Evolutionary conservation across 2,329 filamentous ascomycete genomes (phyloP).

Genomic region (Epichloe gansuensis): DNA sequence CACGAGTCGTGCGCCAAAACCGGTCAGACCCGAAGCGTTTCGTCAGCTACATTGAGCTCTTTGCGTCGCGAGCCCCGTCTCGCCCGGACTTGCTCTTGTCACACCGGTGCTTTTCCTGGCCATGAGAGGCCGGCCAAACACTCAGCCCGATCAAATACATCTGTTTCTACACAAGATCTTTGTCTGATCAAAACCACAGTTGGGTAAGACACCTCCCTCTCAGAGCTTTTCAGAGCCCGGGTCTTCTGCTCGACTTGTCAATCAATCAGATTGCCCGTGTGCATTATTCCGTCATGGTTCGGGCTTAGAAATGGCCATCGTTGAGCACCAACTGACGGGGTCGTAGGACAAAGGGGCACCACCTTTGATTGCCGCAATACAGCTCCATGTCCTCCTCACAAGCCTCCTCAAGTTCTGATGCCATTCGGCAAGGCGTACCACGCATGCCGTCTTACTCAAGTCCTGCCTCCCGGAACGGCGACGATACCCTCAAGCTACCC

Average conservation of each 20-base stretch:
- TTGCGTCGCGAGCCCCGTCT: not conserved
- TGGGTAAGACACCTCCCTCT: not conserved
- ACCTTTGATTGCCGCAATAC: constrained; percentile 12
- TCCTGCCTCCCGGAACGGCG: constrained; percentile 16
- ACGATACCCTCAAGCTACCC: constrained; percentile 20
- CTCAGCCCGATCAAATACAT: not conserved
- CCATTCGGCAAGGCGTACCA: constrained; percentile 17
- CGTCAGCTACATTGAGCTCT: not conserved
- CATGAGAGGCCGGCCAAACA: not conserved
- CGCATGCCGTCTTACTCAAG: constrained; percentile 19
- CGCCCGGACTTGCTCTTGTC: not conserved
- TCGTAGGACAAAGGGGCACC: constrained; percentile 4
- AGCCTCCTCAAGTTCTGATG: constrained; percentile 15
- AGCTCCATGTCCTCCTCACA: constrained; percentile 23
- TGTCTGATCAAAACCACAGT: not conserved
- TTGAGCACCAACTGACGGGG: not conserved
- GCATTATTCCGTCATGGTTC: not conserved
- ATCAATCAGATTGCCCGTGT: not conserved
- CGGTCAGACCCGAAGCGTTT: not conserved
- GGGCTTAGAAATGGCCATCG: not conserved
- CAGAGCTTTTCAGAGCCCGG: not conserved
- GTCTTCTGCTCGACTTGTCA: not conserved
- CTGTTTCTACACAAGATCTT: not conserved
- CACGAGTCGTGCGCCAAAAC: not conserved
- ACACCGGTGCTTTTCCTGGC: not conserved